These are phyloP conservation scores for Leccinum incarnatum DNA, from an alignment of 768 basidiomycete species.

Conservation along the genomic window DNA sequence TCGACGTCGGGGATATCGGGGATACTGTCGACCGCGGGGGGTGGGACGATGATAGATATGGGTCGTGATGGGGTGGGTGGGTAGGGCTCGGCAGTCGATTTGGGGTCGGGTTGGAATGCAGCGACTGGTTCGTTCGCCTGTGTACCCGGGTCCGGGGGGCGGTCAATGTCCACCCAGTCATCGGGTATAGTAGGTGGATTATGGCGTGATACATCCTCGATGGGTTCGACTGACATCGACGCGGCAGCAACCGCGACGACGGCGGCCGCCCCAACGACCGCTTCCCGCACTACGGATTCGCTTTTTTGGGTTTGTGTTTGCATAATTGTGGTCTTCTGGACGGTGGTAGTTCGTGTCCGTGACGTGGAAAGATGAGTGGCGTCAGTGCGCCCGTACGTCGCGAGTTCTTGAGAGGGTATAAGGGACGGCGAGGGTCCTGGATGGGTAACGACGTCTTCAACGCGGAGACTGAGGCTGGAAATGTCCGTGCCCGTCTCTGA, in stretches of 20 bases:
- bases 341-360: constrained; percentile 1
- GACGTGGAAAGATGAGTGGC: constrained; percentile 8
- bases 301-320: constrained; percentile 12
- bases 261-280: background rate
- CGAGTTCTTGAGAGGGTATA: constrained; percentile 25
- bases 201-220: constrained; percentile 18
- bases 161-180: constrained; percentile 30
- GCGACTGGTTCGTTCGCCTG: constrained; percentile 6
- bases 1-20: constrained; percentile 21
- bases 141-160: constrained; percentile 2
- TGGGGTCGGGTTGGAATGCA: constrained; percentile 5
- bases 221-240: constrained; percentile 1
- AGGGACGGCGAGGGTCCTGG: constrained; percentile 27
- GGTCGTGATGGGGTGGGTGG: constrained; percentile 11
- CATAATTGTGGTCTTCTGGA: constrained; percentile 7
- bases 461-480: constrained; percentile 14
- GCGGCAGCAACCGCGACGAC: background rate
- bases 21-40: constrained; percentile 10
- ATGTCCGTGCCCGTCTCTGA: constrained; percentile 30
- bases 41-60: constrained; percentile 9
- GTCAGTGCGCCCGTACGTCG: constrained; percentile 11
- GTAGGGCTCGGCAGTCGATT: constrained; percentile 3
- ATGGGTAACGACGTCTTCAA: constrained; percentile 9
- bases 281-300: background rate
- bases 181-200: constrained; percentile 24